These are phyloP conservation scores for Stevia rebaudiana DNA, from an alignment of 140 eudicot species.

Conservation along the genomic window DNA sequence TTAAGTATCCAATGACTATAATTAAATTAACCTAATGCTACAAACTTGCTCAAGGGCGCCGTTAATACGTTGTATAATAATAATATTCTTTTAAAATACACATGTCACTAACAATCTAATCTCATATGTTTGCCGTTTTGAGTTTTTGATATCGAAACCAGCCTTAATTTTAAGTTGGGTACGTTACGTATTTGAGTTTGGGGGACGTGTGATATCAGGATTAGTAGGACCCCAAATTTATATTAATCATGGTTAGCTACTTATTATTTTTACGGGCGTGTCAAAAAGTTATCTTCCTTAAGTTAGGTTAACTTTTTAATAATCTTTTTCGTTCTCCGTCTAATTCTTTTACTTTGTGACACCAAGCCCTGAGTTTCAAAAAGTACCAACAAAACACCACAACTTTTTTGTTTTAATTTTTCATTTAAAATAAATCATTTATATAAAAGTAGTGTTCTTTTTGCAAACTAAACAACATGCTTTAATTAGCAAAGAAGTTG, in stretches of 20 bases:
- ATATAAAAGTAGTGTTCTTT: too few relatives aligned
- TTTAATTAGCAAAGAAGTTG: too few relatives aligned
- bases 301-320: not conserved
- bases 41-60: not conserved
- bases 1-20: conserved; percentile 24
- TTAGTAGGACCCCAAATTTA: not conserved
- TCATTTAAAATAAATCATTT: too few relatives aligned
- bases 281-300: conserved; percentile 1
- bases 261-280: not conserved
- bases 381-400: not conserved
- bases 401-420: not conserved
- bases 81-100: not conserved
- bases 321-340: not conserved
- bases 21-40: conserved; percentile 1
- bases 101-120: too few relatives aligned
- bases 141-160: too few relatives aligned
- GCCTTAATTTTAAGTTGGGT: too few relatives aligned
- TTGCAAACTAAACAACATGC: too few relatives aligned
- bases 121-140: too few relatives aligned
- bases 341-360: not conserved
- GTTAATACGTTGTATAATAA: not conserved
- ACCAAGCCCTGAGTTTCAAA: not conserved
- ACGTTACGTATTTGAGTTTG: too few relatives aligned
- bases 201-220: too few relatives aligned
- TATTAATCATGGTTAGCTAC: not conserved